These are phyloP conservation scores for Hebeloma cylindrosporum DNA, from an alignment of 768 basidiomycete genomes.

Conservation along the genomic window DNA sequence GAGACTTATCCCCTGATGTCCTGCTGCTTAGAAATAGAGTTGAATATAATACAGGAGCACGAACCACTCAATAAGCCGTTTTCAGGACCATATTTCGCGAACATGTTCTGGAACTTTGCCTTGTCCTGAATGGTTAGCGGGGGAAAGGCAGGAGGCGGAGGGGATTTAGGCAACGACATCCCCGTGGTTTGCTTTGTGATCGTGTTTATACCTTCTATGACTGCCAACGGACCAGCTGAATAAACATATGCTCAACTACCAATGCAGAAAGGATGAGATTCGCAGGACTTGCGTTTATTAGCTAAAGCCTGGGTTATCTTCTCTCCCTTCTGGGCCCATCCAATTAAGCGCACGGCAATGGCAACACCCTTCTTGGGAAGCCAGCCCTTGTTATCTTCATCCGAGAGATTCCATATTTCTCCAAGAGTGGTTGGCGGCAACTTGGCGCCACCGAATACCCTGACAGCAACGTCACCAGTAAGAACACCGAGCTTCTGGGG, in stretches of 20 bases:
- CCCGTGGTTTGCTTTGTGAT: slow-evolving; percentile 60
- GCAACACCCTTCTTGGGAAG: slow-evolving; percentile 87
- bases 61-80: slow-evolving; percentile 79
- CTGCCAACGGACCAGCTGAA: slow-evolving; percentile 81
- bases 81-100: slow-evolving; percentile 65
- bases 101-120: slow-evolving; percentile 79
- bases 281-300: slow-evolving; percentile 60
- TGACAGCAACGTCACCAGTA: slow-evolving; percentile 89
- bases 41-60: background rate
- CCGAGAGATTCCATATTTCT: slow-evolving; percentile 92
- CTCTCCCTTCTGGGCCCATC: slow-evolving; percentile 88
- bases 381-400: slow-evolving; percentile 92
- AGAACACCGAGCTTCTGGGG: slow-evolving; percentile 78
- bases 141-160: slow-evolving; percentile 58
- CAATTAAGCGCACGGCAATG: slow-evolving; percentile 86
- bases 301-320: slow-evolving; percentile 60
- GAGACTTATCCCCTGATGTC: slow-evolving; percentile 77
- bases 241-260: slow-evolving; percentile 17
- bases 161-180: slow-evolving; percentile 63
- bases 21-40: background rate
- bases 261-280: slow-evolving; percentile 7
- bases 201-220: slow-evolving; percentile 67
- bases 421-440: slow-evolving; percentile 77
- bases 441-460: slow-evolving; percentile 80
- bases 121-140: slow-evolving; percentile 77